These are phyloP conservation scores for Colletotrichum liriopes DNA, from an alignment of 2,329 filamentous ascomycete genomes.

Conservation along the genomic window DNA sequence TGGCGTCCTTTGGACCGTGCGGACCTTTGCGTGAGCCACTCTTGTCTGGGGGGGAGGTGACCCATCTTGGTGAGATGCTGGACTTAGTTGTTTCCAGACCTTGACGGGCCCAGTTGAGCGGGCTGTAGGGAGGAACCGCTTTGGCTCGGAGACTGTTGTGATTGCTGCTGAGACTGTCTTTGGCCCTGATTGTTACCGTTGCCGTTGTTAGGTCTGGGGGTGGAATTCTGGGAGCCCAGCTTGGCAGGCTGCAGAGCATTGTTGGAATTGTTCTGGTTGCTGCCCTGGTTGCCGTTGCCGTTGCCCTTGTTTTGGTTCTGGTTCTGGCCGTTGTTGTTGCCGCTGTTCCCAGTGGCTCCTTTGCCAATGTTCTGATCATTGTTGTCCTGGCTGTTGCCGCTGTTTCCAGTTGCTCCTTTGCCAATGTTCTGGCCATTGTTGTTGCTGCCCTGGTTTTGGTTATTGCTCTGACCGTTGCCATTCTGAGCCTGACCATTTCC, in stretches of 20 bases:
- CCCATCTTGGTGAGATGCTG: not conserved
- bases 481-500: not conserved
- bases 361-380: constrained; percentile 14
- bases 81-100: constrained; percentile 20
- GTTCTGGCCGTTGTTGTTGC: not conserved
- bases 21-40: constrained; percentile 4
- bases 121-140: constrained; percentile 4
- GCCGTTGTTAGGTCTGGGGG: not conserved
- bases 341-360: constrained; percentile 2
- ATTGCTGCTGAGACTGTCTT: constrained; percentile 16
- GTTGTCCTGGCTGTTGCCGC: constrained; percentile 11
- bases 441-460: constrained; percentile 9
- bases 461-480: constrained; percentile 3
- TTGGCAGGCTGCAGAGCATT: not conserved
- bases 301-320: not conserved
- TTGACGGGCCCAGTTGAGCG: constrained; percentile 22
- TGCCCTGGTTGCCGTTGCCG: not conserved
- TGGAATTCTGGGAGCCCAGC: constrained; percentile 10
- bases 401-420: not conserved
- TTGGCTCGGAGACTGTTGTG: constrained; percentile 9
- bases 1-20: not conserved
- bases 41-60: not conserved
- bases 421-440: not conserved
- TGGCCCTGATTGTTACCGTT: constrained; percentile 2
- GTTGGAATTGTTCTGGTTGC: not conserved